A percentile compares a stretch with the other conserved stretches of the same genome.
Evolutionary conservation across 345 rosid genomes (phyloP).

Genomic region (Salix udensis): DNA sequence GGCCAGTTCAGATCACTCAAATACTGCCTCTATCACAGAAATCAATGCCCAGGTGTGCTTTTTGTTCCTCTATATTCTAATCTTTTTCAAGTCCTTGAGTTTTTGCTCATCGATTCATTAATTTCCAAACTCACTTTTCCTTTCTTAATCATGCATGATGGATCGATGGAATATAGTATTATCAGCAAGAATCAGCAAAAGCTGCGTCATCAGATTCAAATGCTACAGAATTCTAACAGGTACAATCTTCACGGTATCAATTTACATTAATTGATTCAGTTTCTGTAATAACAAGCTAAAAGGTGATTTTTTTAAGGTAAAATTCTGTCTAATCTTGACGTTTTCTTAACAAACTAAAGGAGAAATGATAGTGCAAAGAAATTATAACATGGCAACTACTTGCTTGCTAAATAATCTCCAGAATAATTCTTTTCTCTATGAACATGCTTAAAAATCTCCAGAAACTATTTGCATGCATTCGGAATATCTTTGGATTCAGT

Average conservation of each 20-base stretch:
- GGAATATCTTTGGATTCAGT: too few relatives aligned
- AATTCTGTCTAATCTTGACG: not conserved
- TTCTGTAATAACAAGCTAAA: too few relatives aligned
- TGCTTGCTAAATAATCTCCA: too few relatives aligned
- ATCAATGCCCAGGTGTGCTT: slow-evolving; percentile 88
- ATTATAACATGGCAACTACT: too few relatives aligned
- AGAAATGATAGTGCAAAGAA: too few relatives aligned
- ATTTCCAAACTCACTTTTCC: not conserved
- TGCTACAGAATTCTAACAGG: slow-evolving; percentile 94
- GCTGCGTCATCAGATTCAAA: slow-evolving; percentile 88
- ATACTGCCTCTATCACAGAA: slow-evolving; percentile 61
- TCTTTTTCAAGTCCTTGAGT: not conserved
- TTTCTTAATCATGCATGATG: not conserved
- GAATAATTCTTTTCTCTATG: too few relatives aligned
- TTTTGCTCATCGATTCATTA: not conserved
- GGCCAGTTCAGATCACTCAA: slow-evolving; percentile 69
- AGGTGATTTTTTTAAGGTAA: not conserved
- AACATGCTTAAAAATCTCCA: too few relatives aligned
- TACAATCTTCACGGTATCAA: slow-evolving; percentile 1
- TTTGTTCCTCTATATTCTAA: not conserved
- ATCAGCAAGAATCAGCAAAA: slow-evolving; percentile 97
- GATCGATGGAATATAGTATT: slow-evolving; percentile 47
- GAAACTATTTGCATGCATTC: too few relatives aligned
- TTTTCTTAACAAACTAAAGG: not conserved
- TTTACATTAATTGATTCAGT: too few relatives aligned